These are phyloP conservation scores for Rhizopus microsporus DNA, from an alignment of 371 early-diverging fungal genomes.

Conservation along the genomic window DNA sequence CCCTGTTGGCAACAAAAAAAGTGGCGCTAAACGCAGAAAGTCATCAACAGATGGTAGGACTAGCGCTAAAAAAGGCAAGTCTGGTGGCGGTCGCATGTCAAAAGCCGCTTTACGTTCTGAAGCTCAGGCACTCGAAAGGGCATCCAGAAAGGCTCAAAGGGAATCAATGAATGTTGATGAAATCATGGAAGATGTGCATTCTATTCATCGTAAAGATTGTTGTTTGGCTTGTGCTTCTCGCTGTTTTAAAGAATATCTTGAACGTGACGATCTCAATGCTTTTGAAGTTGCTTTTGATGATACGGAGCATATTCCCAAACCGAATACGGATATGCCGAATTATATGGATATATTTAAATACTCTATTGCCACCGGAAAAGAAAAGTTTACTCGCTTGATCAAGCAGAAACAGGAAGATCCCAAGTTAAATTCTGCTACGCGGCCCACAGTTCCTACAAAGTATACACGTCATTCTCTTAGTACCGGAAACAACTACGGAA, in stretches of 20 bases:
- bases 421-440: slow-evolving; percentile 3
- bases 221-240: slow-evolving; percentile 34
- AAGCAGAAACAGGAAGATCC: slow-evolving; percentile 3
- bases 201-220: slow-evolving; percentile 26
- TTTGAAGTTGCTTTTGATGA: slow-evolving; percentile 23
- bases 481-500: slow-evolving; percentile 36
- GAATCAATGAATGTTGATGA: slow-evolving; percentile 1
- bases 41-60: not conserved
- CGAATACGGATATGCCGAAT: slow-evolving; percentile 18
- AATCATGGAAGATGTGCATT: slow-evolving; percentile 9
- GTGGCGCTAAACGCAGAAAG: slow-evolving; percentile 10
- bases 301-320: slow-evolving; percentile 20
- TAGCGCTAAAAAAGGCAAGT: slow-evolving; percentile 4
- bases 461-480: slow-evolving; percentile 21
- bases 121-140: slow-evolving; percentile 14
- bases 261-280: slow-evolving; percentile 16
- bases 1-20: not conserved
- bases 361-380: slow-evolving; percentile 30
- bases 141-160: slow-evolving; percentile 22
- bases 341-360: slow-evolving; percentile 18
- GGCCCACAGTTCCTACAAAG: slow-evolving; percentile 22
- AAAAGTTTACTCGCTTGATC: slow-evolving; percentile 22
- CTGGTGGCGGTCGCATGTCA: slow-evolving; percentile 12
- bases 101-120: slow-evolving; percentile 18
- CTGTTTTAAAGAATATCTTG: slow-evolving; percentile 27